Evolutionary conservation across 768 basidiomycete genomes (phyloP), one percentile per base, ranked within the genome.

Genomic region (Pleurotus platypus): DNA sequence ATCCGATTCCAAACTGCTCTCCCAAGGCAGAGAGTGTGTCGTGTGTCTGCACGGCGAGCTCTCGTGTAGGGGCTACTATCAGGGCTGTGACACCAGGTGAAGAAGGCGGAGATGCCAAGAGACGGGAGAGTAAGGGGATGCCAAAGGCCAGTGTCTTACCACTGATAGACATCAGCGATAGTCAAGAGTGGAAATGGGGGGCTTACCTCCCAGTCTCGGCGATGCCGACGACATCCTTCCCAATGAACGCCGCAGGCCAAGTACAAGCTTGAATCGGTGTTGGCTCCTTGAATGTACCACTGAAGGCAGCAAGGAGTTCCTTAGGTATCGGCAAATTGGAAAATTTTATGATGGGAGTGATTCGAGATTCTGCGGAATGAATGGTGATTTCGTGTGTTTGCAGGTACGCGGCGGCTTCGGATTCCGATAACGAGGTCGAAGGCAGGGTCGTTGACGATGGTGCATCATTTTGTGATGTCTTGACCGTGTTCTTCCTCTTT

Each of bases 81-180:
- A 97, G 82, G 11, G 89, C 81, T 2, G 81, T 82, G 8, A 87
- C 75, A 0, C 76, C 72, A 51, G 72, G 69, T 56, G 63, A 46
- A 55, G 68, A 67, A 12, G 65, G 57, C 38, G 72, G 63, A 26
- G 67, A 64, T 35, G 78, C 71, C 56, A 87, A 75, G 38, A 96
- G 78, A 45, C 80, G 82, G 7, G 85, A 76, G 42, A 96, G 77
- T 2, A 92, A 94, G 9, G 97, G 97, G 42, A 98, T 84, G 40
- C 94, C 95, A 66, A 99, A 99, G 1, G 94, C 92, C 13, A 98
- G 81, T 0, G 97, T 99, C 75, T 99, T 99, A 12, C 97, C 97
- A 66, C 92, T 92, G 61, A 20, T 16, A 18, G 27, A n/a, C 12
- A 27, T 50, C 2, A 35, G 27, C 15, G 20, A 38, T 39, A 49